Base-by-base conservation (phyloP, 805 yeast species). In the Candida caryicola region DNA sequence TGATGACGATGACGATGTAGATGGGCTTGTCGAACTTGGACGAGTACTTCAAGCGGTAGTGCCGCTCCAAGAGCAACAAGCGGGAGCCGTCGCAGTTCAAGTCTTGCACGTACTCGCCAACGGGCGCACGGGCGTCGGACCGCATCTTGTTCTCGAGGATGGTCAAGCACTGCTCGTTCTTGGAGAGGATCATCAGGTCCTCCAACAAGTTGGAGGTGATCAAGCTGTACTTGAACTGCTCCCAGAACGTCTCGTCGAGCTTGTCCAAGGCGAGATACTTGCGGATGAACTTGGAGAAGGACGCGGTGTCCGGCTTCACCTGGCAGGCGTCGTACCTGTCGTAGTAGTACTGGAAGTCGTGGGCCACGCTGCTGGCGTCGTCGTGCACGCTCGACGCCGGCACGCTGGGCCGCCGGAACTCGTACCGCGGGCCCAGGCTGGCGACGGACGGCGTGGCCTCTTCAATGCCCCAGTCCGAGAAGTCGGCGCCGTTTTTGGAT, bases 401-500 rank as follows among this genome's bases (percentile, higher is more conserved):
- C 7, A 21, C 10, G 10, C 10, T 21, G 25, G 25, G 25, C 10
- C 25, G 7, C 10, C 25, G 9, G 10, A 7, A 21, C 10, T 21
- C 25, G 10, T 21, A 21, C 10, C 25, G 7, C 10, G 7, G 25
- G 7, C 9, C 25, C 25, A 21, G 25, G 10, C 25, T 21, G 25
- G 25, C 7, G 9, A 10, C 25, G 9, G 25, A 4, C 23, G 39
- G 37, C 7, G 40, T 17, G 3, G 47, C 18, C 17, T 55, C 64
- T 36, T 64, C 69, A 16, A 64, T 62, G 5, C 69, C 69, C 69
- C 69, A 64, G 43, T 62, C 69, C 34, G 66, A 58, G 40, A 55
- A 34, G 21, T 41, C 50, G 12, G 31, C 36, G 12, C 40, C 44
- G 27, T 39, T 43, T 33, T 37, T 40, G 17, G 46, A 34, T 17